Conservation (phyloP, 164 flowering plant genomes). For the Magnolia officinalis region DNA sequence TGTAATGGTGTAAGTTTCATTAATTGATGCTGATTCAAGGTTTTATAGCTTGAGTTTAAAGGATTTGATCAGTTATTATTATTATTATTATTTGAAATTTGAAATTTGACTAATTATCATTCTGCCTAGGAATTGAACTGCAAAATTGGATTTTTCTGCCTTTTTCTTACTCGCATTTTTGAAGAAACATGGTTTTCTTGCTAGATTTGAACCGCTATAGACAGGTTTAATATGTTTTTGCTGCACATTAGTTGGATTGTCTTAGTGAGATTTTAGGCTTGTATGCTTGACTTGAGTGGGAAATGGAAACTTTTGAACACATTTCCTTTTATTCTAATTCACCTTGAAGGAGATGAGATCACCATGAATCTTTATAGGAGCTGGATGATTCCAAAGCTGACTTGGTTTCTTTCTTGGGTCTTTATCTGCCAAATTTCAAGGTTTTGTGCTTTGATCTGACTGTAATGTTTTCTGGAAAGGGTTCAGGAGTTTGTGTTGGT, state of each 20-base stretch:
- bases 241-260: neutral
- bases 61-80: no score
- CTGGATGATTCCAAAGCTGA: neutral
- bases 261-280: neutral
- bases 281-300: neutral
- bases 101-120: no score
- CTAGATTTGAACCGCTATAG: neutral
- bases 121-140: no score
- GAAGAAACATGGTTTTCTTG: neutral
- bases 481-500: neutral
- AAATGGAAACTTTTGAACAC: neutral
- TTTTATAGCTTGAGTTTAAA: no score
- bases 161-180: no score
- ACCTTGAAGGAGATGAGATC: neutral
- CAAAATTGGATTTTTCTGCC: no score
- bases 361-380: neutral
- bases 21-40: no score
- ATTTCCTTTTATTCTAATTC: neutral
- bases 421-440: neutral
- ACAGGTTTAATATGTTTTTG: neutral
- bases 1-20: no score
- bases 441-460: neutral
- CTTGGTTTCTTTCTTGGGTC: neutral
- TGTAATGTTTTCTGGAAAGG: neutral
- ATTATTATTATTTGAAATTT: no score